Percentiles rank a stretch among this genome's conserved stretches.
phyloP scores from a whole-genome alignment of 2,329 filamentous ascomycete species.

The Magnaporthiopsis incrustans region DNA sequence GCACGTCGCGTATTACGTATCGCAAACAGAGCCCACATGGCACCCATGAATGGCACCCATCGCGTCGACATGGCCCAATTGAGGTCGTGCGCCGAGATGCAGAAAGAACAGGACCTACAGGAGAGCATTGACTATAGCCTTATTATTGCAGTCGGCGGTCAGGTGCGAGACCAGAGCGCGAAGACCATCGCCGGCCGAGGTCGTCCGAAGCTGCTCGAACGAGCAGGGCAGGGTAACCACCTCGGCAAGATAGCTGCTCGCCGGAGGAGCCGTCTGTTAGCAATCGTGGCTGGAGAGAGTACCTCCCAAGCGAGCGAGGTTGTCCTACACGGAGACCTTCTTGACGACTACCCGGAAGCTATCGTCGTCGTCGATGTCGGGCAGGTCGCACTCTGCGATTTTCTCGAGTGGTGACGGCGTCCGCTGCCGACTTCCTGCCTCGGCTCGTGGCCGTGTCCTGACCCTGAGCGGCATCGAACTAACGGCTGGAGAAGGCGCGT shows the following conservation, averaged over 20 bases:
- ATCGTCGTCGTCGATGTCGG: slow-evolving; percentile 50
- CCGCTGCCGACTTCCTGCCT: slow-evolving; percentile 13
- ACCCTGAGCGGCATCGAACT: slow-evolving; percentile 3
- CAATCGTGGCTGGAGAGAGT: too few species aligned
- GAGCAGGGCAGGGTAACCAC: slow-evolving; percentile 57
- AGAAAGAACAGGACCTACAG: slow-evolving; percentile 43
- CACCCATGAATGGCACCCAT: too few species aligned
- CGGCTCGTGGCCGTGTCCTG: slow-evolving; percentile 1
- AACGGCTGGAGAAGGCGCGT: not conserved
- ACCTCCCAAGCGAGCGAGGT: not conserved
- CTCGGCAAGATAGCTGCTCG: slow-evolving; percentile 51
- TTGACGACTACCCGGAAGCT: slow-evolving; percentile 56
- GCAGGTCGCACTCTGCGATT: slow-evolving; percentile 31
- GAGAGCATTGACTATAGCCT: slow-evolving; percentile 62
- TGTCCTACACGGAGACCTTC: slow-evolving; percentile 52
- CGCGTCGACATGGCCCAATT: not conserved
- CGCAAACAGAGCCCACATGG: slow-evolving; percentile 1
- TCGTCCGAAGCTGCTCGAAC: slow-evolving; percentile 67
- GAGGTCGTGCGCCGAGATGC: slow-evolving; percentile 1
- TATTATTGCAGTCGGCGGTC: slow-evolving; percentile 55
- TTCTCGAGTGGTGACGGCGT: slow-evolving; percentile 26
- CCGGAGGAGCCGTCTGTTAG: not conserved
- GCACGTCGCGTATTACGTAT: not conserved
- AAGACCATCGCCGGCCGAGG: slow-evolving; percentile 51
- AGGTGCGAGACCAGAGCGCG: slow-evolving; percentile 57